These are phyloP conservation scores for Liquidambar formosana DNA, from an alignment of 164 flowering plant species.

Conservation along the genomic window DNA sequence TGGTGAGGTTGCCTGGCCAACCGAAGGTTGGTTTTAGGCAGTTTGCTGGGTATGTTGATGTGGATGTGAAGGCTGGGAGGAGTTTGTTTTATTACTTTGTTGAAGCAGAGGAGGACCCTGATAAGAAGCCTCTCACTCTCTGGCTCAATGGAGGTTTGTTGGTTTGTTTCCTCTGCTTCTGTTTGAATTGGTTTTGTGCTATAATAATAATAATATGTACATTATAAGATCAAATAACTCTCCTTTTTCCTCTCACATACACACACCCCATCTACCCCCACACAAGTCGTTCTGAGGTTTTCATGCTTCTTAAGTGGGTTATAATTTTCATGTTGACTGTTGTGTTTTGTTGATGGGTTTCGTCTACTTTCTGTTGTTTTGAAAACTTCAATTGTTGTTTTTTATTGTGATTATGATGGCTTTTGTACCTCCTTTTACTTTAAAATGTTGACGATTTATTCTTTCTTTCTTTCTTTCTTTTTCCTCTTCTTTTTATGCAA, in stretches of 20 bases:
- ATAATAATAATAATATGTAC: not conserved
- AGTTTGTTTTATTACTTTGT: slow-evolving; percentile 95
- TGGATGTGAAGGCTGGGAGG: slow-evolving; percentile 74
- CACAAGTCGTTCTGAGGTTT: not conserved
- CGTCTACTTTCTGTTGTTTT: not conserved
- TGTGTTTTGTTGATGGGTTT: not conserved
- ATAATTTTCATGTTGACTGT: not conserved
- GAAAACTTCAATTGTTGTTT: no score
- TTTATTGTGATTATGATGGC: no score
- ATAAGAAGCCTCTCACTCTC: slow-evolving; percentile 70
- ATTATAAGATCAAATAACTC: not conserved
- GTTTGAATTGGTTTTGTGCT: not conserved
- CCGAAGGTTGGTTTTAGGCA: slow-evolving; percentile 81
- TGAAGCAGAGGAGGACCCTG: slow-evolving; percentile 67
- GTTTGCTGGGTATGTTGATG: slow-evolving; percentile 85
- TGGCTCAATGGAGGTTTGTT: slow-evolving; percentile 98
- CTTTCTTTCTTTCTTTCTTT: no score
- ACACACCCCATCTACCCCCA: no score
- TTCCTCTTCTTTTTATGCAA: no score
- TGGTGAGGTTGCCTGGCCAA: slow-evolving; percentile 78
- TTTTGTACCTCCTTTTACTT: no score
- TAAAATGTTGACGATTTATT: no score
- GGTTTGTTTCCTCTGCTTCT: slow-evolving; percentile 4
- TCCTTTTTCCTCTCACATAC: no score
- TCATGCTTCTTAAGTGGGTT: slow-evolving; percentile 1